Percentiles rank a stretch among this genome's conserved stretches.
phyloP scores from a whole-genome alignment of 257 asterid genomes.

The Solanum bukasovii region DNA sequence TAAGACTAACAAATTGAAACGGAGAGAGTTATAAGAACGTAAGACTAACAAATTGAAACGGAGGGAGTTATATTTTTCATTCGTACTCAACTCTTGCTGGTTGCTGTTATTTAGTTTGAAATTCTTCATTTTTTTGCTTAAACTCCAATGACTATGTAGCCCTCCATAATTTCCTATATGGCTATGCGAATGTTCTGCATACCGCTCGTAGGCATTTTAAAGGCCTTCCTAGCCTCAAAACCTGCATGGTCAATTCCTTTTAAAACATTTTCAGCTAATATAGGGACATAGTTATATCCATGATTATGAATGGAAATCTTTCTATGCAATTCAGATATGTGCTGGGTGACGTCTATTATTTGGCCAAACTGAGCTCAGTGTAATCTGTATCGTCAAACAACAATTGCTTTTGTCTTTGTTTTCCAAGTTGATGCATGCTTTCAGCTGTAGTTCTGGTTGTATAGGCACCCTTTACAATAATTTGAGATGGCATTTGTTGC shows the following conservation, averaged over 20 bases:
- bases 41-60: background rate
- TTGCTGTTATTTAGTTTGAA: background rate
- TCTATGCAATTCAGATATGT: background rate
- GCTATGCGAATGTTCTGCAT: background rate
- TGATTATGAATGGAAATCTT: background rate
- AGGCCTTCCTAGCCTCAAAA: background rate
- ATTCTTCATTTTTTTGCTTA: background rate
- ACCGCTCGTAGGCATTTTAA: background rate
- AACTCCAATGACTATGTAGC: background rate
- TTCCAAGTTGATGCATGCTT: background rate
- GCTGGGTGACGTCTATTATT: background rate
- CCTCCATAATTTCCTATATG: background rate
- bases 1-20: background rate
- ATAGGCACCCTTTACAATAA: background rate
- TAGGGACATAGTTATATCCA: background rate
- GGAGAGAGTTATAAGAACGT: background rate
- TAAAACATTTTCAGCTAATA: background rate
- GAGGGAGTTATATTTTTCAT: background rate
- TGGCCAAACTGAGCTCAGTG: background rate
- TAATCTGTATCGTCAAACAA: background rate
- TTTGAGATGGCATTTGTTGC: constrained; percentile 7
- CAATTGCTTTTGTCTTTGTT: background rate
- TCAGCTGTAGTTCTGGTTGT: background rate
- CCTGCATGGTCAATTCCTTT: background rate
- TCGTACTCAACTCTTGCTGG: background rate